Evolutionary conservation across 2,329 filamentous ascomycete genomes (phyloP).

Genomic region (Rosellinia necatrix): DNA sequence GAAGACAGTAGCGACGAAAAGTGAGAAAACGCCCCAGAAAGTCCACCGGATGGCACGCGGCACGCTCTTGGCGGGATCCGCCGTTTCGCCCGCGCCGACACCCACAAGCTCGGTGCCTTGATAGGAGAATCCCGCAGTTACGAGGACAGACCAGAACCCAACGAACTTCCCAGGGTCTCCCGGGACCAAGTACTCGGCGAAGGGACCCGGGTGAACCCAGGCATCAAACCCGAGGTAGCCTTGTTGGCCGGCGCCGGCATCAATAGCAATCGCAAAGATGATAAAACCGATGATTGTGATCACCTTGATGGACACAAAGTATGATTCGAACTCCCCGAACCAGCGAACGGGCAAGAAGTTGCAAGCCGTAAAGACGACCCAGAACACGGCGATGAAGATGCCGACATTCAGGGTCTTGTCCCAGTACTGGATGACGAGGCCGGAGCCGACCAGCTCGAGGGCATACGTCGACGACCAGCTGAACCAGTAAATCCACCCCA

Average conservation of each 20-base stretch:
- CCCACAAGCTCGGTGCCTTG: conserved; percentile 78
- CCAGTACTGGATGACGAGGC: conserved; percentile 80
- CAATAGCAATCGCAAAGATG: conserved; percentile 76
- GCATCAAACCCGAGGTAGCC: conserved; percentile 77
- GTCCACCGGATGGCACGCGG: conserved; percentile 75
- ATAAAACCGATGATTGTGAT: conserved; percentile 75
- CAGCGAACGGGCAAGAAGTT: conserved; percentile 74
- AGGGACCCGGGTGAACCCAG: conserved; percentile 71
- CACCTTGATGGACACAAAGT: conserved; percentile 78
- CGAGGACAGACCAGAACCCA: conserved; percentile 70
- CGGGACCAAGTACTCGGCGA: conserved; percentile 61
- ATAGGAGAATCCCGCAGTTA: conserved; percentile 72
- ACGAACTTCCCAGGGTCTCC: conserved; percentile 65
- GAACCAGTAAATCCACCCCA: conserved; percentile 87
- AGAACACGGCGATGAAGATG: conserved; percentile 76
- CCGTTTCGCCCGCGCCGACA: conserved; percentile 77
- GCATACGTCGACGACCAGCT: conserved; percentile 74
- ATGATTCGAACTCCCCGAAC: conserved; percentile 81
- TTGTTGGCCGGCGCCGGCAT: conserved; percentile 70
- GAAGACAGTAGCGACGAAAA: conserved; percentile 69
- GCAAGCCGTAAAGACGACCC: conserved; percentile 68
- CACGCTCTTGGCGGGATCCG: conserved; percentile 72
- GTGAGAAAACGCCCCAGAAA: conserved; percentile 73
- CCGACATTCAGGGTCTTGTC: conserved; percentile 63
- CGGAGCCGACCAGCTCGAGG: conserved; percentile 73